Conservation (phyloP, 768 basidiomycete species). For the Pisolithus albus region DNA sequence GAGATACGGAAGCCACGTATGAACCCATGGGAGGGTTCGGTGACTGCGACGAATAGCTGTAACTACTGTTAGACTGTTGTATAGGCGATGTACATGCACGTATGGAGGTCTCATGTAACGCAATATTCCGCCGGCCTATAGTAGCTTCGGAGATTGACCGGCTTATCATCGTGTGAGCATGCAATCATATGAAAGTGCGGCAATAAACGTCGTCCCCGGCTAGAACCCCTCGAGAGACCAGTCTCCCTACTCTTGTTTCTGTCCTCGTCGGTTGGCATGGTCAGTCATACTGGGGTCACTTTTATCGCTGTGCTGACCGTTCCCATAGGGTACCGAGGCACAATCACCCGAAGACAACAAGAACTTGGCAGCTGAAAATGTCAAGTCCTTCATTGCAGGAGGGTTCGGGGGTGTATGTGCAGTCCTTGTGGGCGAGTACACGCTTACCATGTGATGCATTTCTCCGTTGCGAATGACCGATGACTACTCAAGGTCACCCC, state of each 20-base stretch:
- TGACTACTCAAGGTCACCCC: constrained; percentile 67
- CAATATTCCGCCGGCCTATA: background rate
- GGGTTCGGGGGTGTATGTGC: constrained; percentile 86
- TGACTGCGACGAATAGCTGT: constrained; percentile 37
- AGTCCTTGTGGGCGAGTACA: constrained; percentile 76
- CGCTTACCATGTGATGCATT: background rate
- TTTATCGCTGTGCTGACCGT: constrained; percentile 5
- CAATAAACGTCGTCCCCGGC: background rate
- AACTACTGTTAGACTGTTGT: constrained; percentile 14
- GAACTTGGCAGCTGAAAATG: constrained; percentile 30
- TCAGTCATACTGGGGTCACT: constrained; percentile 7
- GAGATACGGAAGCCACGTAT: constrained; percentile 80
- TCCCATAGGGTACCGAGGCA: constrained; percentile 20
- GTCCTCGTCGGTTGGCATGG: constrained; percentile 18
- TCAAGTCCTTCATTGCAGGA: constrained; percentile 89
- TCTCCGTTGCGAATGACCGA: constrained; percentile 1
- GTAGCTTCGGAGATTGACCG: constrained; percentile 10
- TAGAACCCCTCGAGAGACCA: background rate
- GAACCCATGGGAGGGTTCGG: constrained; percentile 84
- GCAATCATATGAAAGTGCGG: constrained; percentile 23
- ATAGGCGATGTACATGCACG: constrained; percentile 4
- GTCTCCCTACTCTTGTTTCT: too few relatives aligned
- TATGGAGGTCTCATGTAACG: background rate
- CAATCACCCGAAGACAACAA: constrained; percentile 15
- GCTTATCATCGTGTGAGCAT: background rate